These are phyloP conservation scores for Ottelia alismoides DNA, from an alignment of 106 monocot genomes.

Conservation along the genomic window DNA sequence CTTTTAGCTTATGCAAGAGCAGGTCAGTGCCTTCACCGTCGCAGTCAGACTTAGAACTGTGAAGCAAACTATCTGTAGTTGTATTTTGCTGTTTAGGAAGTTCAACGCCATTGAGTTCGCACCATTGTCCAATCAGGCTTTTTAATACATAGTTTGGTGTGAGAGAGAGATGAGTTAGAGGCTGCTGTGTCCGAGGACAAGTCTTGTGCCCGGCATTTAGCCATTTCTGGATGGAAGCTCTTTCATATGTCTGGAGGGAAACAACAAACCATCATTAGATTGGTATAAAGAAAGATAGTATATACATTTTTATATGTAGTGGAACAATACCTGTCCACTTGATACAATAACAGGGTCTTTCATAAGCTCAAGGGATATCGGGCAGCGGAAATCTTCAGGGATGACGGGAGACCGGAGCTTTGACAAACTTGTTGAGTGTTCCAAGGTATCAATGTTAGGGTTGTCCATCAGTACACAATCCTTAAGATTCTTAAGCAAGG, in stretches of 20 bases:
- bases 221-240: constrained; percentile 78
- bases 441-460: constrained; percentile 15
- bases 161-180: constrained; percentile 43
- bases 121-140: constrained; percentile 72
- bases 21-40: constrained; percentile 21
- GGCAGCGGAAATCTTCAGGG: constrained; percentile 76
- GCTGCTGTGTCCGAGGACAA: constrained; percentile 67
- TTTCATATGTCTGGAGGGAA: constrained; percentile 62
- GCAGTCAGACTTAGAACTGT: constrained; percentile 25
- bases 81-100: constrained; percentile 23
- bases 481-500: constrained; percentile 36
- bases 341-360: constrained; percentile 77
- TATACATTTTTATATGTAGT: constrained; percentile 14
- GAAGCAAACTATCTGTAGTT: constrained; percentile 20
- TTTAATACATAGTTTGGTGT: constrained; percentile 73
- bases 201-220: constrained; percentile 63
- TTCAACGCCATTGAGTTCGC: constrained; percentile 60
- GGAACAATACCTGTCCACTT: constrained; percentile 44
- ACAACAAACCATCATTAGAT: background rate
- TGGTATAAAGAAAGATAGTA: background rate
- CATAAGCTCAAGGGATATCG: constrained; percentile 78
- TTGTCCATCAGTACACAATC: constrained; percentile 24
- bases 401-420: constrained; percentile 51
- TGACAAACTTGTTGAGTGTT: constrained; percentile 11
- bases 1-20: constrained; percentile 27